Evolutionary conservation across 2,329 filamentous ascomycete species (phyloP), one percentile per base, ranked within the genome.

Genomic region (Cordyceps cicadae): DNA sequence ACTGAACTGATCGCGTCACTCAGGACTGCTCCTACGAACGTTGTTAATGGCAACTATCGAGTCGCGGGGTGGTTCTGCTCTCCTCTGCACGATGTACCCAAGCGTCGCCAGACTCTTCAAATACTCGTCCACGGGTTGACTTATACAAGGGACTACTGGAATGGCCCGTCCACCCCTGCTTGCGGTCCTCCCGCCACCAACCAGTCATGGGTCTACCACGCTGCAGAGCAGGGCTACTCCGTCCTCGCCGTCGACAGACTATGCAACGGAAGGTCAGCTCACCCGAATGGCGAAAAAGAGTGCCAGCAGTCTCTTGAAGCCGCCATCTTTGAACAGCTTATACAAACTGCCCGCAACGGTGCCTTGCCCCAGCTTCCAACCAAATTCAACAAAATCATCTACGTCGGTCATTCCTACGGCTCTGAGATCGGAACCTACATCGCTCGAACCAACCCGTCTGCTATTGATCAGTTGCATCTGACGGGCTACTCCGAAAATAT

Each of bases 331-430:
- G 32, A 49, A 9, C 37, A 37, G 3, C 7, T 60, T 14, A 45
- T 60, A 32, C 15, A 60, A 11, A 15, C 41, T 5, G 59, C 50
- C 19, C 51, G 52, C 8, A 21, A 43, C 14, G 59, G 59, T 21
- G 17, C 24, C 17, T 49, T 60, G 3, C 59, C 59, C 3, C 11
- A 11, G 5, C 2, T 50, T 24, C 14, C 26, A 12, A 51, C 21
- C 37, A 34, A 26, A 21, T 54, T 49, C 51, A 24, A 55, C 14
- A 54, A 49, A 21, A 43, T 60, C 59, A 60, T 55, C 26, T 60
- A 43, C 45, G 59, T 60, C 21, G 59, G 59, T 12, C 59, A 60
- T 45, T 60, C 59, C 5, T 60, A 60, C 15, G 59, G 59, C 15
- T 60, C 59, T 19, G 14, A 55, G 14, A 45, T 60, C 9, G 59